Conservation (phyloP, 2,329 filamentous ascomycete genomes). For the Xylariales sp. region DNA sequence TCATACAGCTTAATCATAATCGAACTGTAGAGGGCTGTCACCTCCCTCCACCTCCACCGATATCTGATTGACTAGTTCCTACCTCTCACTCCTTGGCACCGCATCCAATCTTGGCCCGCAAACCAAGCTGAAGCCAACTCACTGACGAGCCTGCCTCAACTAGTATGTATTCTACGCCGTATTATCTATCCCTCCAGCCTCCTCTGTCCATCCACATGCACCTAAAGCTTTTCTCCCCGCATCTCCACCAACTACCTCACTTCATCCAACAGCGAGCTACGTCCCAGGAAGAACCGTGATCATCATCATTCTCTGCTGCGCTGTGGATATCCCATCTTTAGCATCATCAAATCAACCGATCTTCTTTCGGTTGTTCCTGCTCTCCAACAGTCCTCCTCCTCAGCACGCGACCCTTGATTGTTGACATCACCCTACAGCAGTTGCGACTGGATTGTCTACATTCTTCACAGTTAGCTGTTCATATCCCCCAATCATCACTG, state of each 20-base stretch:
- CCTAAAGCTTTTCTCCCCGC: conserved; percentile 6
- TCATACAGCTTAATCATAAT: no score
- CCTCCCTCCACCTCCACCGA: background rate
- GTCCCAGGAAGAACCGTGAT: conserved; percentile 2
- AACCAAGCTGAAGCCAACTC: conserved; percentile 6
- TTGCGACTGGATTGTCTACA: background rate
- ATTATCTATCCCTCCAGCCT: conserved; percentile 6
- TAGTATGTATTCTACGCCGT: conserved; percentile 2
- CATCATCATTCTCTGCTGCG: background rate
- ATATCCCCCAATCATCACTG: conserved; percentile 11
- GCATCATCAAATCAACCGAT: background rate
- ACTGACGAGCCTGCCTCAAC: background rate
- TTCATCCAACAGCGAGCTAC: conserved; percentile 3
- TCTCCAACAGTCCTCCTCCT: background rate
- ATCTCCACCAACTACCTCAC: conserved; percentile 3
- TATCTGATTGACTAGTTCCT: conserved; percentile 1
- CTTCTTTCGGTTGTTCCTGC: background rate
- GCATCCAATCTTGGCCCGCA: conserved; percentile 3
- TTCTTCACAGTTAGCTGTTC: background rate
- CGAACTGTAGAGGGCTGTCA: background rate
- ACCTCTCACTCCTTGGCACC: conserved; percentile 5
- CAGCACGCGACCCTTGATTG: background rate
- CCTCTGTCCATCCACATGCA: background rate
- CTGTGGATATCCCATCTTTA: background rate
- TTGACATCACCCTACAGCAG: conserved; percentile 4